Evolutionary conservation across 2,329 filamentous ascomycete genomes (phyloP), one percentile per base, ranked within the genome.

Genomic region (Ophiostoma sp.): DNA sequence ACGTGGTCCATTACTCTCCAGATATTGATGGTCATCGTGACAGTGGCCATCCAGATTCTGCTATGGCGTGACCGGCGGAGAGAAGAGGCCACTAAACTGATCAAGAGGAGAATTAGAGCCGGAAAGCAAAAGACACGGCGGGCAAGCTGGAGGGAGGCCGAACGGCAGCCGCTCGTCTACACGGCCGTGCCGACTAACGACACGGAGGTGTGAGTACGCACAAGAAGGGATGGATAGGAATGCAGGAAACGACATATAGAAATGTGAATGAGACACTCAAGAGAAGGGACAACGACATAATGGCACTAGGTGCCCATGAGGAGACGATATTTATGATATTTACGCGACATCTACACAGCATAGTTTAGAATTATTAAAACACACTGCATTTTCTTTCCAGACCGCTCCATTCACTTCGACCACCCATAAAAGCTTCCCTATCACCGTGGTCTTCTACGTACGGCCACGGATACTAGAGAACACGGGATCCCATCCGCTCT

Each of bases 1-100:
- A 75, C 78, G 0, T 83, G 79, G 79, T 80, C 78, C 0, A 80
- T 82, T 22, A 75, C 81, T 0, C 72, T 83, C 4, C 79, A 82
- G 64, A 52, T 80, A 7, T 74, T 83, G 2, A 76, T 82, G 1
- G 79, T 80, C 25, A 4, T 75, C n/a, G 76, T 77, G 66, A 81
- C 80, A 48, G 76, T 70, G 33, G 31, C 75, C 17, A 78, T 80
- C 45, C 80, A 81, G 70, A 11, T 80, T 42, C 77, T 81, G 45
- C 77, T 81, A 9, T 78, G 78, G 77, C 73, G 78, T 15, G 79
- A 80, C 70, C 42, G 42, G 45, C 64, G 64, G 25, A 42, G 64
- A 5, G 42, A 69, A n/a, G 39, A 33, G 2, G 17, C 64, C 25
- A 9, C 9, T n/a, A 45, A 64, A n/a, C 11, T 7, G 36, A 66